Base-by-base conservation (phyloP, 768 basidiomycete species). In the Polyporus arcularius region DNA sequence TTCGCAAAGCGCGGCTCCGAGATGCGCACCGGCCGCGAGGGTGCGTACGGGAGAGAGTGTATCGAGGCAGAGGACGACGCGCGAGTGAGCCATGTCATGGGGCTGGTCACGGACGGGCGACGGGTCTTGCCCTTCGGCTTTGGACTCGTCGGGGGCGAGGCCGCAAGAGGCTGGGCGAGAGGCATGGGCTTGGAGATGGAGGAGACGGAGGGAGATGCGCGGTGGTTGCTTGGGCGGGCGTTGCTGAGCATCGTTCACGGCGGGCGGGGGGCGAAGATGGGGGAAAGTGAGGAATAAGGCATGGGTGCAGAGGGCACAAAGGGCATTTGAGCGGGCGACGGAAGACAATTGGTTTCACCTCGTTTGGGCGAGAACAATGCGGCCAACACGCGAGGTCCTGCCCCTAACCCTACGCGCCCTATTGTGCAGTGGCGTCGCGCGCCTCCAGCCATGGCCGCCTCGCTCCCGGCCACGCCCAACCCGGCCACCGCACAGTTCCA, bases 51-150 rank as follows among this genome's bases (percentile, higher is more conserved):
- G 7, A 49, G 47, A 8, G 66, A 68, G 43, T 55, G 58, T 8
- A 32, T 65, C 35, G 74, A 75, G 43, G 67, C 52, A 7, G 74
- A 72, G 12, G 77, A 73, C 18, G 76, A 71, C 35, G 70, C 73
- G 58, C 79, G 76, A 43, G 69, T 66, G 14, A 81, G 71, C 80
- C 80, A 82, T 16, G 72, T 68, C 75, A 79, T 78, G 2, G 78
- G 71, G 32, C 75, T 78, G 4, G 78, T 72, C 12, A 79, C 58
- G 8, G 79, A 75, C 40, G 74, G 77, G 21, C 74, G 74, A 6
- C 76, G 72, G 41, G 64, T 61, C 48, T 67, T 70, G 9, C 68
- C 70, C 12, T 55, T 59, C 15, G 46, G 42, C 26, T 53, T 49
- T 66, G 73, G 46, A 18, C 71, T 72, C 51, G 53, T 66, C 8